phyloP scores from a whole-genome alignment of 805 yeast genomes.

The Scheffersomyces lignosus region DNA sequence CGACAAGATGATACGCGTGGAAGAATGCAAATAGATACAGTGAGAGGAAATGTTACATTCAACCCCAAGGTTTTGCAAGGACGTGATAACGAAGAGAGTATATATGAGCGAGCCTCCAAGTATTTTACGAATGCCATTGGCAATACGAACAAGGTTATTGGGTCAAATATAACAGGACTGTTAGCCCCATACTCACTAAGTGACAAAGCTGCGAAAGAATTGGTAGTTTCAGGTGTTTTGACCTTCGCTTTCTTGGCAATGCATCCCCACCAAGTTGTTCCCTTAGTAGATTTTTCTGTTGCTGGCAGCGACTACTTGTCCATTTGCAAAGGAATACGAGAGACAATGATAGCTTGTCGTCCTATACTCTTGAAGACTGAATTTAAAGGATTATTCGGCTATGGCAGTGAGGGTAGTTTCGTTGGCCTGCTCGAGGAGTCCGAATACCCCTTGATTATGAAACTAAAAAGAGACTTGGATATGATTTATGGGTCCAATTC shows the following conservation, averaged over 20 bases:
- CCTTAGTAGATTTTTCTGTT: conserved; percentile 22
- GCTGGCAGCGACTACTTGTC: conserved; percentile 24
- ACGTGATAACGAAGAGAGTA: conserved; percentile 6
- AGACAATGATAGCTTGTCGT: conserved; percentile 1
- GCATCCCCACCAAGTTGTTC: conserved; percentile 30
- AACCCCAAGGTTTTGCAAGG: conserved; percentile 1
- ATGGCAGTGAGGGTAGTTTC: background rate
- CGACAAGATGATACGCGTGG: conserved; percentile 6
- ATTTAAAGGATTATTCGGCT: conserved; percentile 3
- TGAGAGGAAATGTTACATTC: background rate
- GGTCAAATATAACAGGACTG: background rate
- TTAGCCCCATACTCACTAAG: too few relatives aligned
- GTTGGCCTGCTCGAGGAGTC: conserved; percentile 2
- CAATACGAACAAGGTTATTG: conserved; percentile 9
- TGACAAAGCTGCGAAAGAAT: conserved; percentile 10
- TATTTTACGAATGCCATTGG: conserved; percentile 22
- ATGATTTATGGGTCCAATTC: too few relatives aligned
- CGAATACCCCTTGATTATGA: conserved; percentile 7
- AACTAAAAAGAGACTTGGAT: too few relatives aligned
- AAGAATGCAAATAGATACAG: conserved; percentile 1
- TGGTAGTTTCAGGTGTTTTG: conserved; percentile 19
- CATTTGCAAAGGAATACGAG: conserved; percentile 16
- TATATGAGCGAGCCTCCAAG: conserved; percentile 17
- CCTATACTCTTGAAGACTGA: background rate
- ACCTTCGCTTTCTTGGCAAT: conserved; percentile 30